phyloP scores from a whole-genome alignment of 2,329 filamentous ascomycete species.

The Arthroderma sp. region DNA sequence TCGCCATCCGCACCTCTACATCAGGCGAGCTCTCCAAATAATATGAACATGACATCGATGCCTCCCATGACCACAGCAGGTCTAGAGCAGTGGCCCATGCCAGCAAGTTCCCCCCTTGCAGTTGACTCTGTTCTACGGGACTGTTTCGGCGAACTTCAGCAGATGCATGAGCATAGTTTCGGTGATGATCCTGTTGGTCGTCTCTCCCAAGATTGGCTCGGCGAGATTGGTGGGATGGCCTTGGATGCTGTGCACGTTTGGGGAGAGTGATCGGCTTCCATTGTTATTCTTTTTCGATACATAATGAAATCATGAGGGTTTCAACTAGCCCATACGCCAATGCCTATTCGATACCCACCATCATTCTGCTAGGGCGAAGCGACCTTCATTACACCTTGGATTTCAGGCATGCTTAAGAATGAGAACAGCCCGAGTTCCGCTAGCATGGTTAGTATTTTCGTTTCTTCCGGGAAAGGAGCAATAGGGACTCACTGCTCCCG shows the following conservation, averaged over 20 bases:
- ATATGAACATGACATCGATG: constrained; percentile 5
- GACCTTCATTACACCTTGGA: too few relatives aligned
- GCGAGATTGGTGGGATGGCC: constrained; percentile 13
- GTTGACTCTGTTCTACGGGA: constrained; percentile 29
- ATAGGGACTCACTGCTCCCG: too few relatives aligned
- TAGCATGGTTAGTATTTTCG: too few relatives aligned
- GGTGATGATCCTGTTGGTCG: constrained; percentile 19
- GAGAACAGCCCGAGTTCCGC: too few relatives aligned
- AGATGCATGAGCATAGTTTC: constrained; percentile 13
- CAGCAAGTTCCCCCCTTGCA: constrained; percentile 13
- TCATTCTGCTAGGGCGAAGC: too few relatives aligned
- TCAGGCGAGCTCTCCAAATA: constrained; percentile 1
- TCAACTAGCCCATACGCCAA: too few relatives aligned
- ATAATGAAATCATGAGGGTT: too few relatives aligned
- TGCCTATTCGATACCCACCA: too few relatives aligned
- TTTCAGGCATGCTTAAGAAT: too few relatives aligned
- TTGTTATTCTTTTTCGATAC: not conserved
- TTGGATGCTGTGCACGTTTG: constrained; percentile 8
- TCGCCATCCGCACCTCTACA: not conserved
- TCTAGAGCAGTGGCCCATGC: constrained; percentile 6
- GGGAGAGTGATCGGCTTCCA: constrained; percentile 3
- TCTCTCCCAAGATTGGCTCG: constrained; percentile 23
- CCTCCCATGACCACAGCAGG: constrained; percentile 1
- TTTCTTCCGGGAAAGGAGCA: too few relatives aligned
- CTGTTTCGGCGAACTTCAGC: constrained; percentile 24